Conservation (phyloP, 1,284 basidiomycete species). For the Irpex sp. region DNA sequence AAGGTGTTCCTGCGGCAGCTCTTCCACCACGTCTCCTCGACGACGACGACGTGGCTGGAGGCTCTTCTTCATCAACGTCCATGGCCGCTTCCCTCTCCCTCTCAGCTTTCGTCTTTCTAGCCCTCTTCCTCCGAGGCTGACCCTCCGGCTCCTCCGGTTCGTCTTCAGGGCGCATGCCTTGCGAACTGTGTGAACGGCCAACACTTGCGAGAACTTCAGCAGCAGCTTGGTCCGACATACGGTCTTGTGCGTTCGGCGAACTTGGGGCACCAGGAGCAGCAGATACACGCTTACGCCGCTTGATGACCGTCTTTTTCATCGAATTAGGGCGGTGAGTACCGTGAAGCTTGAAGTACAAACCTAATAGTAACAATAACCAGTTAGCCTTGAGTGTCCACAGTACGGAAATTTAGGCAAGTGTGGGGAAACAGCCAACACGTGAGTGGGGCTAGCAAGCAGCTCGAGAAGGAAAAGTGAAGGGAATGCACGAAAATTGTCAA, state of each 20-base stretch:
- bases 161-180: conserved; percentile 34
- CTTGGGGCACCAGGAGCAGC: conserved; percentile 48
- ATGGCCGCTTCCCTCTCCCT: conserved; percentile 36
- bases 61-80: conserved; percentile 50
- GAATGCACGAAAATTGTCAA: conserved; percentile 1
- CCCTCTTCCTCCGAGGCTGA: conserved; percentile 54
- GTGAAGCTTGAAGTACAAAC: conserved; percentile 97
- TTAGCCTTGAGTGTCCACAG: not conserved
- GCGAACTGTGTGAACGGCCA: conserved; percentile 50
- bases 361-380: conserved; percentile 35
- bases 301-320: conserved; percentile 99
- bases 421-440: no score
- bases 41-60: conserved; percentile 1
- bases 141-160: conserved; percentile 51
- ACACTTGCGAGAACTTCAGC: conserved; percentile 81
- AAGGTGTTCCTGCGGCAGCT: conserved; percentile 9
- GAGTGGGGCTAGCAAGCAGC: no score
- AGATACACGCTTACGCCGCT: conserved; percentile 93
- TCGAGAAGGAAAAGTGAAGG: no score
- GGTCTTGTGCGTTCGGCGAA: conserved; percentile 31
- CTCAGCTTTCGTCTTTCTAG: conserved; percentile 41
- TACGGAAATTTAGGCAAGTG: conserved; percentile 6
- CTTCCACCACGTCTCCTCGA: conserved; percentile 21
- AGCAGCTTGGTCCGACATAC: conserved; percentile 78
- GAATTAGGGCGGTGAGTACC: conserved; percentile 95